Evolutionary conservation across 768 basidiomycete genomes (phyloP), one percentile per base, ranked within the genome.

Genomic region (Calocera cornea): DNA sequence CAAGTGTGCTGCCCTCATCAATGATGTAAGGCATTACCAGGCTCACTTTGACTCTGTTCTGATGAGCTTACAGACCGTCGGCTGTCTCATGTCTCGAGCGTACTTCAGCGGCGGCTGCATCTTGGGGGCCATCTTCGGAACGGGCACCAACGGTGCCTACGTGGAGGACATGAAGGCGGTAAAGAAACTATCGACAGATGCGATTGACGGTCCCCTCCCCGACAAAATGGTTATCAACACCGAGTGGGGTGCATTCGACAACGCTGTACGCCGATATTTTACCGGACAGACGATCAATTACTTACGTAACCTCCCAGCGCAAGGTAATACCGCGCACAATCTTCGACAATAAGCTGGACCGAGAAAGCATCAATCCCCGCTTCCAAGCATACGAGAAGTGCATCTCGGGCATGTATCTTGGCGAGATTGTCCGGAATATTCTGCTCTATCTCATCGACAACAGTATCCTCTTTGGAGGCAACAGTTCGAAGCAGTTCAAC

Each of bases 231-330:
- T 97, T 66, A 85, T 98, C 67, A 99, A 99, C 78, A 91, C 91
- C 7, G 97, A 98, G 79, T 98, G 95, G 97, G 97, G 97, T 69
- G 97, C 86, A 29, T 97, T 98, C 78, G 91, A 99, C 77, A 98
- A 97, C 77, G 83, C 86, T 64, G 93, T 92, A 75, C 72, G 86
- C 77, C 41, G n/a, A 44, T 11, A 14, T 44, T 49, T 41, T 41
- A 3, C 64, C 60, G 34, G 27, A 24, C 68, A 54, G 16, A 66
- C 34, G 3, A 50, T 41, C 41, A 40, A 14, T 63, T 34, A 60
- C 34, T 34, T 63, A 34, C 8, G 14, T 68, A n/a, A 47, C 50
- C 40, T 36, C 64, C 66, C 70, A 95, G 88, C 87, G 95, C 67
- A 81, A 84, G 12, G 86, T 88, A 65, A 83, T 99, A 14, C 95